Base-by-base conservation (phyloP, 2,329 filamentous ascomycete species). In the Xylaria sp. region DNA sequence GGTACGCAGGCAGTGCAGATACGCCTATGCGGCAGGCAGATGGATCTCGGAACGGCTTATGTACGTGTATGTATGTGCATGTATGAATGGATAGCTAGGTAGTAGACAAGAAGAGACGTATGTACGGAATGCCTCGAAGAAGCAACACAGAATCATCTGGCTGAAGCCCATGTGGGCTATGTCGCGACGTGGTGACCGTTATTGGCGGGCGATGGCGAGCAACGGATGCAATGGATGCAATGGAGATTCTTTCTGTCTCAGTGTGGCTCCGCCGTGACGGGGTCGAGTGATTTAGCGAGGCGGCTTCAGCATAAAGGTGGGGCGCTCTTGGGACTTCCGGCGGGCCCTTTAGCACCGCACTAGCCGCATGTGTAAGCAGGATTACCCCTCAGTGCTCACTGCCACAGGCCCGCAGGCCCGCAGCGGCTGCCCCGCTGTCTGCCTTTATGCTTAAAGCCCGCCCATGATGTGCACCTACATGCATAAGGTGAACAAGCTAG, bases 231-330 rank as follows among this genome's bases (percentile, higher is more conserved):
- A 30, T 30, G 23, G 23, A 30, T 30, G 23, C 23, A 30, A 23
- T 44, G 54, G 6, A 8, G 42, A 42, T 42, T 42, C 37, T 51
- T 52, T n/a, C 30, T 57, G 52, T 55, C 46, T 55, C 48, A 49
- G 42, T 56, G 49, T 19, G 42, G 44, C 50, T 57, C 37, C 46
- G 7, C 30, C 46, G 9, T 50, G 47, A 54, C n/a, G 7, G 37
- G 18, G 19, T 48, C 8, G 13, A n/a, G 13, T 46, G 37, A 42
- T 42, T 42, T 42, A 42, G 37, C 37, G 9, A 30, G 23, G 23
- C 37, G 37, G 37, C 37, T 42, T 42, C 37, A 13, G 9, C 37
- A 42, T 42, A 42, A 42, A 42, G 37, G 23, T 30, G 23, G 23
- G 23, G 23, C 23, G 23, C 23, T 30, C 23, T 30, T 30, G 23